Percentiles rank a stretch among this genome's conserved stretches.
These are phyloP conservation scores for Zymoseptoria pseudotritici DNA, from an alignment of 2,329 filamentous ascomycete species.

Conservation along the genomic window DNA sequence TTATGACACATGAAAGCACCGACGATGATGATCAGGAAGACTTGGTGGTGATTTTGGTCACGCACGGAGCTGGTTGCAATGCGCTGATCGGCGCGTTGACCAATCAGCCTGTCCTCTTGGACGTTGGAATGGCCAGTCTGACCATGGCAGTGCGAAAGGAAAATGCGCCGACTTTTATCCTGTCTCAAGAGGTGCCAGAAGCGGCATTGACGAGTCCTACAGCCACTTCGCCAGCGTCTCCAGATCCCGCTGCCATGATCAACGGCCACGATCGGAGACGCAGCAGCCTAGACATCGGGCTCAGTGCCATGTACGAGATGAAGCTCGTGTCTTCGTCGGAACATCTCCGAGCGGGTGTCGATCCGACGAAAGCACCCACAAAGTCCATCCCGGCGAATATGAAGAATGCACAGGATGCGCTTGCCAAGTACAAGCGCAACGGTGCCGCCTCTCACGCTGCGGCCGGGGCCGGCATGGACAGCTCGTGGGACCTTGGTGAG, in stretches of 20 bases:
- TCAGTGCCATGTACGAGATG: conserved; percentile 61
- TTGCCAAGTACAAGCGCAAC: conserved; percentile 14
- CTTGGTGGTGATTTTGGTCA: conserved; percentile 77
- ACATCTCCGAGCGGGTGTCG: conserved; percentile 53
- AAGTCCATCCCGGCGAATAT: conserved; percentile 9
- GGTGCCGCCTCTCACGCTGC: conserved; percentile 9
- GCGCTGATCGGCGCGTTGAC: conserved; percentile 88
- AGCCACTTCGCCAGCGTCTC: conserved; percentile 3
- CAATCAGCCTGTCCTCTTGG: conserved; percentile 81
- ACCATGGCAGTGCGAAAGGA: conserved; percentile 71
- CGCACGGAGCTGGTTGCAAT: conserved; percentile 93
- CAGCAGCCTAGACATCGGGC: conserved; percentile 37
- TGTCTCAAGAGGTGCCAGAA: conserved; percentile 1
- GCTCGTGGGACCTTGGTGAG: conserved; percentile 13
- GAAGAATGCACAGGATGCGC: conserved; percentile 12
- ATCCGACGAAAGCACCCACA: conserved; percentile 28
- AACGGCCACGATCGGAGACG: conserved; percentile 27
- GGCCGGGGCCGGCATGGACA: conserved; percentile 12
- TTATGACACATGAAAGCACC: conserved; percentile 26
- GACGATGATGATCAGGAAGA: conserved; percentile 56
- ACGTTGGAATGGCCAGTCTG: conserved; percentile 82
- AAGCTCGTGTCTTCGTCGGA: conserved; percentile 67
- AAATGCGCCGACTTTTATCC: conserved; percentile 17
- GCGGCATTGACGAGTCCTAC: not conserved
- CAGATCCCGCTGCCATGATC: conserved; percentile 17